Conservation (phyloP, 495 filamentous ascomycete species). For the Penicillium tannophilum region DNA sequence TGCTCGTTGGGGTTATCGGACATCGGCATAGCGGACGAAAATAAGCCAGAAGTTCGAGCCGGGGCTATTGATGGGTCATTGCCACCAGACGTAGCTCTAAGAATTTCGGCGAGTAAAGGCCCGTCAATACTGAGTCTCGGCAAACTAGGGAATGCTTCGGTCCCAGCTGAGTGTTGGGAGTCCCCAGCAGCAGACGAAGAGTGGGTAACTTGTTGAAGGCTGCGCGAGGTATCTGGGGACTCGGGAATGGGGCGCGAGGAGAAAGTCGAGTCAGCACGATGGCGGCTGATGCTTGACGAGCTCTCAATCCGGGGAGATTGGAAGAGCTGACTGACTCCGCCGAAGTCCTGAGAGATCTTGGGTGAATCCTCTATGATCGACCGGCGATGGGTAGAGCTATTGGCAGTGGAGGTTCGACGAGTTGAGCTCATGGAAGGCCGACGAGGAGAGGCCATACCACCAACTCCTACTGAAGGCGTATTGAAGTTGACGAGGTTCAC, state of each 20-base stretch:
- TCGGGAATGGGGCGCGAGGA: slow-evolving; percentile 28
- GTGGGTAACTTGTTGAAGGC: slow-evolving; percentile 36
- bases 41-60: slow-evolving; percentile 63
- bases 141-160: slow-evolving; percentile 43
- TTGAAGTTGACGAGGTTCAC: slow-evolving; percentile 55
- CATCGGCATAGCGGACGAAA: slow-evolving; percentile 85
- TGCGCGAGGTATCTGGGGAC: slow-evolving; percentile 26
- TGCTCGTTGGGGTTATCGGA: slow-evolving; percentile 55
- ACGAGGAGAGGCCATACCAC: slow-evolving; percentile 39
- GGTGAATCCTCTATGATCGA: slow-evolving; percentile 70
- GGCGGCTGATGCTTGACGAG: slow-evolving; percentile 22
- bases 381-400: slow-evolving; percentile 51
- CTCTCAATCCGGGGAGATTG: slow-evolving; percentile 19
- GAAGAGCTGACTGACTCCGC: slow-evolving; percentile 35
- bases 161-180: background rate
- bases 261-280: slow-evolving; percentile 36
- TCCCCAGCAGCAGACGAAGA: background rate
- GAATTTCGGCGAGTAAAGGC: slow-evolving; percentile 45
- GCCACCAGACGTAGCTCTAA: slow-evolving; percentile 22
- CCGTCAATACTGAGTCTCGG: slow-evolving; percentile 45
- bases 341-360: slow-evolving; percentile 54
- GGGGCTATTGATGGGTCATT: slow-evolving; percentile 34
- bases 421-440: slow-evolving; percentile 46
- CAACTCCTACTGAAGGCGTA: slow-evolving; percentile 47
- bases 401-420: slow-evolving; percentile 48